Base-by-base conservation (phyloP, 1,284 basidiomycete species). In the Rhodotorula sp. region DNA sequence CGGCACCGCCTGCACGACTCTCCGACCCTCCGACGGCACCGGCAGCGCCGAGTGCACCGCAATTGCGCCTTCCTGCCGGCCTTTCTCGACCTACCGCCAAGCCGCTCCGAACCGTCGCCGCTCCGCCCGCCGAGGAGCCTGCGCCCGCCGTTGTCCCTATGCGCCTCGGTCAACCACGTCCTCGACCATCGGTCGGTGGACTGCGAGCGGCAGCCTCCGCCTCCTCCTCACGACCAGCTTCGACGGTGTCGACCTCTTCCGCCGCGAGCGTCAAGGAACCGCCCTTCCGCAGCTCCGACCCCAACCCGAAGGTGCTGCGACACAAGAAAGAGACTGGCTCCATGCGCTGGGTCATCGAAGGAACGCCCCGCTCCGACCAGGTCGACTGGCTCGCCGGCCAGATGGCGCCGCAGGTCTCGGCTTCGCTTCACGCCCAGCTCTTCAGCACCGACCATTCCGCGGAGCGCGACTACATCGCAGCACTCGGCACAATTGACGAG, bases 391-490 rank as follows among this genome's bases (percentile, higher is more conserved):
- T 99, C 50, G 89, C 93, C 71, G 86, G 86, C 73, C 96, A 99
- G 80, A 96, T 97, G 90, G 93, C 96, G 75, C 85, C 88, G 2
- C 86, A 91, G 76, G 84, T 87, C 20, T 89, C 89, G 18, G 87
- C 88, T 67, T 89, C 92, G 10, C 81, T 98, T 6, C 80, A 90
- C n/a, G 81, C 85, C 9, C 86, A 87, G 48, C 84, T 99, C 55
- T 99, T 99, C 83, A 96, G 94, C 78, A 92, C 91, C 74, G 95
- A 97, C 78, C 95, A 99, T 80, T 91, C 90, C 74, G 92, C 94
- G 3, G 89, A 99, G 75, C 94, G 94, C 77, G 96, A 99, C 79
- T 89, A 90, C 77, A 86, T 97, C 68, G 83, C 85, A 31, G 96
- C 90, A 0, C 82, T 99, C 62, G 83, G 85, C 2, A 84, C 84